Percentiles rank a stretch among this genome's conserved stretches.
These are phyloP conservation scores for Candida awuae DNA, from an alignment of 805 yeast genomes.

Conservation along the genomic window DNA sequence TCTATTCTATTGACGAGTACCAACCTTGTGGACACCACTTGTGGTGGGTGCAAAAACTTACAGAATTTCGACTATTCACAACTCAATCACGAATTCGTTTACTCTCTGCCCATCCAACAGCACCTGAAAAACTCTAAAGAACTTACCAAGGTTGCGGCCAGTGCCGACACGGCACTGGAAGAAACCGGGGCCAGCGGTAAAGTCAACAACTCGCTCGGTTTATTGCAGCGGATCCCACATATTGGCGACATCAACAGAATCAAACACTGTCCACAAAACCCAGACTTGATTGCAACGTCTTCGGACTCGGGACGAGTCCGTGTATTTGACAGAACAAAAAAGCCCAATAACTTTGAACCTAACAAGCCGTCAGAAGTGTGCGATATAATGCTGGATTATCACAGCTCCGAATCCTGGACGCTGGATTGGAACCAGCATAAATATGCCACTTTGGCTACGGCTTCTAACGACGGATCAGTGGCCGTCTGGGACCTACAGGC, in stretches of 20 bases:
- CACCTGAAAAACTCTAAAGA: slow-evolving; percentile 8
- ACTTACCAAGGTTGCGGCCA: background rate
- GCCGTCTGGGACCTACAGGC: slow-evolving; percentile 57
- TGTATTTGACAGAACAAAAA: slow-evolving; percentile 79
- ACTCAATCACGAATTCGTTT: slow-evolving; percentile 27
- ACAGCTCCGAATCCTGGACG: slow-evolving; percentile 55
- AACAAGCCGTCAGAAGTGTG: slow-evolving; percentile 12
- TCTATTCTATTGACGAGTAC: slow-evolving; percentile 14
- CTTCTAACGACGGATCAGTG: slow-evolving; percentile 55
- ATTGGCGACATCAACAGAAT: slow-evolving; percentile 68
- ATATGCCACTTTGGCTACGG: slow-evolving; percentile 54
- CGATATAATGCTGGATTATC: slow-evolving; percentile 23
- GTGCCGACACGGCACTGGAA: background rate
- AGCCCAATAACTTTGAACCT: slow-evolving; percentile 34
- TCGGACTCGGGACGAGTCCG: slow-evolving; percentile 58
- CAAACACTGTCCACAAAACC: slow-evolving; percentile 76
- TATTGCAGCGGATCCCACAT: slow-evolving; percentile 55
- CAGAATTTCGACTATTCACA: slow-evolving; percentile 29
- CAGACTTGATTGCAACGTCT: slow-evolving; percentile 68
- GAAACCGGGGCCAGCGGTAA: background rate
- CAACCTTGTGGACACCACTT: background rate
- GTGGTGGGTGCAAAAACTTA: slow-evolving; percentile 2
- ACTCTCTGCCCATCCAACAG: slow-evolving; percentile 9
- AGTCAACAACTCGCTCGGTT: slow-evolving; percentile 11
- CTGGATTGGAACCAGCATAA: slow-evolving; percentile 62